Percentiles rank a stretch among this genome's conserved stretches.
Evolutionary conservation across 106 monocot genomes (phyloP).

Genomic region (Chionographis japonica): DNA sequence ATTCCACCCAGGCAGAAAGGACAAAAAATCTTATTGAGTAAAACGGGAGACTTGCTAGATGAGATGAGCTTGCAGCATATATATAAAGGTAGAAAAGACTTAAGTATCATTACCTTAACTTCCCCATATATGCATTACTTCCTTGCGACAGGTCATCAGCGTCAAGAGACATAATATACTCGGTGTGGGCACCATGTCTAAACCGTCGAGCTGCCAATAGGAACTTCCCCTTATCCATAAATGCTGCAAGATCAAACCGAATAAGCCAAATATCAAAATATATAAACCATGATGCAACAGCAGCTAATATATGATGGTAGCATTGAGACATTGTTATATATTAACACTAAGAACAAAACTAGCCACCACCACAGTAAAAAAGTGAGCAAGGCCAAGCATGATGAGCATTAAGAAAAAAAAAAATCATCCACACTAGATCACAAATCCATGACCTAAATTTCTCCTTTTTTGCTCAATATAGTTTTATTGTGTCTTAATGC

Average conservation of each 20-base stretch:
- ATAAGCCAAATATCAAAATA: background rate
- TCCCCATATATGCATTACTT: constrained; percentile 75
- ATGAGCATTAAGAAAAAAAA: background rate
- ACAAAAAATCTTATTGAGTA: background rate
- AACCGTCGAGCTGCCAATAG: constrained; percentile 69
- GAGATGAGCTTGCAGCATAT: no score
- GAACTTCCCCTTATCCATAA: constrained; percentile 71
- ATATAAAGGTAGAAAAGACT: no score
- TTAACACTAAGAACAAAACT: no score
- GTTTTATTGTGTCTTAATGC: no score
- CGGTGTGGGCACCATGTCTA: constrained; percentile 58
- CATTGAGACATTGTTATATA: no score
- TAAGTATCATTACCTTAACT: constrained; percentile 46
- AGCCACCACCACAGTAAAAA: background rate
- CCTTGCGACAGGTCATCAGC: constrained; percentile 69
- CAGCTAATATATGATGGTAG: background rate
- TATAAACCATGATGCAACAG: background rate
- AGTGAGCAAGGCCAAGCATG: background rate
- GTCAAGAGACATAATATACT: constrained; percentile 76
- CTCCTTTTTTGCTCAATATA: no score
- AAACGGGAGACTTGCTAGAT: background rate
- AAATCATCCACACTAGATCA: no score
- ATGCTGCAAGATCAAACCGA: constrained; percentile 35
- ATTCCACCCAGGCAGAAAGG: no score
- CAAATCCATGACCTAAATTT: no score